A percentile compares a stretch with the other conserved stretches of the same genome.
Evolutionary conservation across 2,329 filamentous ascomycete genomes (phyloP).

Genomic region (Gremmenia infestans): DNA sequence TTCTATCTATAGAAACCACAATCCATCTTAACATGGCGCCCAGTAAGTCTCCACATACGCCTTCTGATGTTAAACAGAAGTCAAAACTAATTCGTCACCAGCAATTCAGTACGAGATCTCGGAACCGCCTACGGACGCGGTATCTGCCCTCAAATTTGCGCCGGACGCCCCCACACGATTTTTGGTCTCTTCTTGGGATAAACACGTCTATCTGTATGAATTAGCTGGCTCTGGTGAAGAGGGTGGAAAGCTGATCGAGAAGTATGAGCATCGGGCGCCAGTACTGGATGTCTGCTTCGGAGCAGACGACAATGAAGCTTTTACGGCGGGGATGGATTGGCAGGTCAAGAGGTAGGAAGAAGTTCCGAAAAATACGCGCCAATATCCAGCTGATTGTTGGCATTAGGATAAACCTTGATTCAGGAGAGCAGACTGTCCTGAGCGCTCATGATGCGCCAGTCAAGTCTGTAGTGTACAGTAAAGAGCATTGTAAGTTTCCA

Average conservation of each 20-base stretch:
- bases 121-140: slow-evolving; percentile 77
- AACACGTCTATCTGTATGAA: slow-evolving; percentile 85
- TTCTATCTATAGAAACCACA: background rate
- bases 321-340: slow-evolving; percentile 81
- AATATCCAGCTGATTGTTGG: slow-evolving; percentile 2
- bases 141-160: slow-evolving; percentile 83
- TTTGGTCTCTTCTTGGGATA: slow-evolving; percentile 94
- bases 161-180: slow-evolving; percentile 69
- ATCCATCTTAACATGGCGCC: slow-evolving; percentile 34
- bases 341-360: slow-evolving; percentile 64
- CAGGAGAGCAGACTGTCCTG: slow-evolving; percentile 66
- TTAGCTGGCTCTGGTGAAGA: slow-evolving; percentile 44
- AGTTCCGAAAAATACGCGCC: background rate
- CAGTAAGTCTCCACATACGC: slow-evolving; percentile 30
- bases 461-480: slow-evolving; percentile 77
- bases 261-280: slow-evolving; percentile 76
- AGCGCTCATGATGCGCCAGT: slow-evolving; percentile 77
- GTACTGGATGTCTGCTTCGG: slow-evolving; percentile 92
- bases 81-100: slow-evolving; percentile 28
- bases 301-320: slow-evolving; percentile 74
- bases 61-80: background rate
- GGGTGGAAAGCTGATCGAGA: slow-evolving; percentile 57
- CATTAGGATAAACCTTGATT: slow-evolving; percentile 62
- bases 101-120: slow-evolving; percentile 77
- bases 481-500: slow-evolving; percentile 54